Evolutionary conservation across 2,329 filamentous ascomycete species (phyloP), one percentile per base, ranked within the genome.

Genomic region (Teratosphaeria zuluensis): DNA sequence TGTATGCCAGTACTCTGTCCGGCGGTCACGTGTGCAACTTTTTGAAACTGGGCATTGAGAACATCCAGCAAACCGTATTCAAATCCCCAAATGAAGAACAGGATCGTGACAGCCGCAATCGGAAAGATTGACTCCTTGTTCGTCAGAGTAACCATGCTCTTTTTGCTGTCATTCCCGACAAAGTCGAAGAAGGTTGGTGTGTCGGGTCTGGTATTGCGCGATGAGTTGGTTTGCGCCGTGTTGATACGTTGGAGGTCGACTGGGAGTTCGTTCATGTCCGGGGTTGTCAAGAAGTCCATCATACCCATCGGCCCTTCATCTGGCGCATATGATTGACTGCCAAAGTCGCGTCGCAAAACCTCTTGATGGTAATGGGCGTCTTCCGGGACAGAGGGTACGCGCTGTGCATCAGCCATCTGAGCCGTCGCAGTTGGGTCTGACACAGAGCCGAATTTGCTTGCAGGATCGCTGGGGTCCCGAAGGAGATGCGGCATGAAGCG

Each of bases 11-110:
- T 75, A 0, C 81, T 85, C 70, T 90, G 80, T 6, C 82, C 79
- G 0, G 78, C 72, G 0, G 78, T 81, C 78, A 88, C 86, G 24
- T 80, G 67, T 14, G 85, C 81, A 5, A 90, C 81, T 12, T 73
- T 69, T 38, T 86, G 83, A 56, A 90, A 85, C 28, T 84, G 84
- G 21, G 80, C 81, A 70, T 95, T 95, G 31, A 96, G 80, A 0
- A 86, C 87, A 67, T 94, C 90, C 5, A 96, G 78, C 1, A 96
- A 80, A 0, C 92, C 92, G 66, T 96, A 96, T 0, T 90, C 91
- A 59, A 96, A 87, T 0, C 92, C 92, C 91, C 90, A 95, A 2
- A 96, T 77, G 63, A 95, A 85, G 74, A 96, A 95, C 0, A 96
- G 77, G 6, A 92, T 81, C 1, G 88, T 89, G 24, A 95, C 90